Conservation (phyloP, 2,329 filamentous ascomycete species). For the Trichoderma endophyticum region DNA sequence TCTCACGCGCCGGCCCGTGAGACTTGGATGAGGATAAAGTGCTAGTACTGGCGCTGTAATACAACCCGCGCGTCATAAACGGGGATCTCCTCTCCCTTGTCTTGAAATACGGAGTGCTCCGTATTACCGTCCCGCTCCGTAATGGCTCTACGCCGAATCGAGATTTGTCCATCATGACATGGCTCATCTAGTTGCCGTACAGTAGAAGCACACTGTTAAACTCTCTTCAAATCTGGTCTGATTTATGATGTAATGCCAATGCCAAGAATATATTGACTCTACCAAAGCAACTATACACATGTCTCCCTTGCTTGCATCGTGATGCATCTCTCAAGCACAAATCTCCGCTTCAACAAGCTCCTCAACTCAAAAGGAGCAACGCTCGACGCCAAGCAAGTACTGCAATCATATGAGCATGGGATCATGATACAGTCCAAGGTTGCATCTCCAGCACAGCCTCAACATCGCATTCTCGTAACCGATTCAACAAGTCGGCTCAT, state of each 20-base stretch:
- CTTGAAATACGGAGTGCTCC: neutral
- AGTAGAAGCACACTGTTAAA: neutral
- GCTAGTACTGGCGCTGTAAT: neutral
- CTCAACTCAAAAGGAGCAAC: neutral
- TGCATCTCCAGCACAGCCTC: neutral
- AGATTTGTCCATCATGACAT: neutral
- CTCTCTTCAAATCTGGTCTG: neutral
- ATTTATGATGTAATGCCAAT: neutral
- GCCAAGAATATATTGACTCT: neutral
- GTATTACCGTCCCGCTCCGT: neutral
- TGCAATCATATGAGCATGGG: neutral
- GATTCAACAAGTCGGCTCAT: neutral
- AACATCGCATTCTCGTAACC: neutral
- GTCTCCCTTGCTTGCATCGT: neutral
- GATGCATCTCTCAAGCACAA: neutral
- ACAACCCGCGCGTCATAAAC: constrained; percentile 1
- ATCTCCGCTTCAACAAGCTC: neutral
- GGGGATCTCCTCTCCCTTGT: neutral
- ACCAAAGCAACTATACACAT: neutral
- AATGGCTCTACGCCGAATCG: neutral
- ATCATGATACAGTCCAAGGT: neutral
- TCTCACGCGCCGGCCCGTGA: neutral
- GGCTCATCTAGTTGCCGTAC: neutral
- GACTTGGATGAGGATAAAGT: neutral
- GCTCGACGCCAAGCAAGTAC: neutral